Evolutionary conservation across 176 grass and related monocot species (phyloP), one percentile per base, ranked within the genome.

Genomic region (Musa schizocarpa): DNA sequence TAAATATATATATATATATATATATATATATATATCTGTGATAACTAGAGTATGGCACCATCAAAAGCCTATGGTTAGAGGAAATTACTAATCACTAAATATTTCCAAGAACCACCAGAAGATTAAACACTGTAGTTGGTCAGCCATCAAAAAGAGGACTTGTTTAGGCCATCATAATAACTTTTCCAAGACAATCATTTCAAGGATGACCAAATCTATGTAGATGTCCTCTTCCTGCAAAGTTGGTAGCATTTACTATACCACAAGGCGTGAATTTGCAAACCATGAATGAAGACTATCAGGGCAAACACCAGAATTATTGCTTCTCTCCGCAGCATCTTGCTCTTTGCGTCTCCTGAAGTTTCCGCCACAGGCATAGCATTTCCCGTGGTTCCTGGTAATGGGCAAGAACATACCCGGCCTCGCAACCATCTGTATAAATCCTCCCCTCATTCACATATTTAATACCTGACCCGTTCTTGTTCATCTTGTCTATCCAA

Each of bases 361-460:
- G 71, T 73, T 89, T 94, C 64, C 87, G 90, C 95, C 95, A 99
- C 27, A 99, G 90, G 83, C 95, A 99, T 70, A 99, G 73, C 90
- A 99, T 86, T 67, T 94, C 88, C 73, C 91, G 87, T 13, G 95
- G 95, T 63, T 94, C 91, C 83, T 99, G 95, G 82, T 99, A 99
- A 78, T 99, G 95, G 23, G 95, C 95, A 74, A 99, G 68, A 6
- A 99, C 85, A 83, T 99, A 99, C 19, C 88, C 95, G 34, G 78
- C 75, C 76, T 94, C 95, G 2, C 95, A 99, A 2, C 95, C 95
- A 67, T 80, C 84, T 8, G 80, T 75, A 29, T 82, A 82, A 75
- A 99, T 91, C 74, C 95, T 91, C 64, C 79, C 91, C 62, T 99
- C 95, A 34, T 78, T 89, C 77, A 79, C 76, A 19, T 99, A 99